phyloP scores from a whole-genome alignment of 192 early-diverging fungal species.

The Entomortierella beljakovae region DNA sequence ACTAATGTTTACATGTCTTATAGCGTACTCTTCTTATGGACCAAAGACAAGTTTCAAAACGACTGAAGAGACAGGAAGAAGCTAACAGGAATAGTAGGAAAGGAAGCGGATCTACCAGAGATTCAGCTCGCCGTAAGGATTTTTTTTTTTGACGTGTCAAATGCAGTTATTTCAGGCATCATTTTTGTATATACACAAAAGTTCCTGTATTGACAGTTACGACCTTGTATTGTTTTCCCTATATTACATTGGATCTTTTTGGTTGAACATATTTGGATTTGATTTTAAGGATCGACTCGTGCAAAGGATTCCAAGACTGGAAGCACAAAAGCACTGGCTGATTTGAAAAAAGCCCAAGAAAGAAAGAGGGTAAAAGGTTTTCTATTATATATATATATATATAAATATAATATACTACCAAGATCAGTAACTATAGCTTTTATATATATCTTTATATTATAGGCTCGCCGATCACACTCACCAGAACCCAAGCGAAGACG shows the following conservation, averaged over 20 bases:
- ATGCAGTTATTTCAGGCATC: not conserved
- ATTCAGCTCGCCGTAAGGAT: constrained; percentile 42
- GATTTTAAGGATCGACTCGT: constrained; percentile 60
- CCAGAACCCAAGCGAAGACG: constrained; percentile 48
- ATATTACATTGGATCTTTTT: not conserved
- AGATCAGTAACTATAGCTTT: not conserved
- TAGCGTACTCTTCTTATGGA: constrained; percentile 37
- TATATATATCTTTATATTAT: no score
- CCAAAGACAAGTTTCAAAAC: constrained; percentile 45
- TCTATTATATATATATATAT: no score
- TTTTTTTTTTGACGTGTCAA: not conserved
- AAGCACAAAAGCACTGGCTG: constrained; percentile 55
- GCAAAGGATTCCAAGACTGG: constrained; percentile 59
- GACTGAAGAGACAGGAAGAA: constrained; percentile 50
- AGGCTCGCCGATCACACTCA: constrained; percentile 46
- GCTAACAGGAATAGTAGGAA: constrained; percentile 48
- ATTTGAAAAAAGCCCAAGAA: constrained; percentile 61
- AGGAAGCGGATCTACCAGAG: constrained; percentile 33
- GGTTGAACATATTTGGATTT: not conserved
- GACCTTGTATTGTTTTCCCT: not conserved
- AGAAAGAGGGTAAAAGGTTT: constrained; percentile 38
- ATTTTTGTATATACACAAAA: not conserved
- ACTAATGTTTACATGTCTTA: not conserved
- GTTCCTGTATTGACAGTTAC: not conserved
- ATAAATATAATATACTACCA: no score